Evolutionary conservation across 345 rosid species (phyloP).

Genomic region (Sapria himalayana): DNA sequence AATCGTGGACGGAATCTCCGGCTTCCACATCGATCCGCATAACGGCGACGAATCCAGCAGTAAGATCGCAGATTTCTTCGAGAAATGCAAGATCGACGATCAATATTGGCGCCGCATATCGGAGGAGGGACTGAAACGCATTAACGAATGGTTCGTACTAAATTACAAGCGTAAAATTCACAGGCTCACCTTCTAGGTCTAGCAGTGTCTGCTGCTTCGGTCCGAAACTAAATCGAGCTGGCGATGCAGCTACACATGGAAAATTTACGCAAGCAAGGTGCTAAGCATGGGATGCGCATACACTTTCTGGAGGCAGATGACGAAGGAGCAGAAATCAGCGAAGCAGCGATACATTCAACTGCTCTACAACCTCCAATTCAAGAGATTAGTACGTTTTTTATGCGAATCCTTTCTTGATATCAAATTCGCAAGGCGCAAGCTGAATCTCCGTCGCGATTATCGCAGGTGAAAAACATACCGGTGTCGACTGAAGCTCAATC

Average conservation of each 20-base stretch:
- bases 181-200: not conserved
- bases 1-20: constrained; percentile 52
- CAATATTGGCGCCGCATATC: constrained; percentile 42
- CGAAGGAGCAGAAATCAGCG: constrained; percentile 52
- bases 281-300: constrained; percentile 55
- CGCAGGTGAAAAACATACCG: no score
- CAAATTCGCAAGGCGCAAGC: no score
- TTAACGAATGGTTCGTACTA: constrained; percentile 46
- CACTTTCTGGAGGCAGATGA: constrained; percentile 51
- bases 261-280: constrained; percentile 59
- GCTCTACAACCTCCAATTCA: constrained; percentile 54
- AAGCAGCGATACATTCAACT: constrained; percentile 79
- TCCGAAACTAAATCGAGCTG: no score
- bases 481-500: no score
- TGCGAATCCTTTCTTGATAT: no score
- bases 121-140: constrained; percentile 42
- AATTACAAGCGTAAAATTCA: not conserved
- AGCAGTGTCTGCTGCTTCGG: not conserved
- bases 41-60: constrained; percentile 51
- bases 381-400: constrained; percentile 22
- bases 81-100: constrained; percentile 26
- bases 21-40: constrained; percentile 60
- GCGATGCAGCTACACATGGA: constrained; percentile 93
- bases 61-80: constrained; percentile 58
- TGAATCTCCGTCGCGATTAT: no score